Evolutionary conservation across 768 basidiomycete species (phyloP).

Genomic region (Floccularia luteovirens): DNA sequence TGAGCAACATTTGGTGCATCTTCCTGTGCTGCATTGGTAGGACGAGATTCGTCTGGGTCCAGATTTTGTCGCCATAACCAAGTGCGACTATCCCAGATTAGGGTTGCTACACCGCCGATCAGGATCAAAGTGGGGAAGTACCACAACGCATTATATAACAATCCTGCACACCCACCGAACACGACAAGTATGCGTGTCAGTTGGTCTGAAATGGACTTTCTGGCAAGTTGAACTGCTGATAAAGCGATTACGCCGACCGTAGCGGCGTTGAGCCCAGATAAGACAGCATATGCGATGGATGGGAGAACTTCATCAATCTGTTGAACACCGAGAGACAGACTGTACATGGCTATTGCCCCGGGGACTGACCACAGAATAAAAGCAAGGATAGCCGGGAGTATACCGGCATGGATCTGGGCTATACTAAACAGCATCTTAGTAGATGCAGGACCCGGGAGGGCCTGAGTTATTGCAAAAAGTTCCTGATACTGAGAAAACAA

Average conservation of each 20-base stretch:
- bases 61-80: slow-evolving; percentile 9
- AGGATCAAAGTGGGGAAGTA: slow-evolving; percentile 40
- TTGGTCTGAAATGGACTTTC: slow-evolving; percentile 36
- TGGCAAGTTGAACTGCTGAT: slow-evolving; percentile 38
- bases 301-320: slow-evolving; percentile 35
- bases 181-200: slow-evolving; percentile 33
- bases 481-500: slow-evolving; percentile 26
- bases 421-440: slow-evolving; percentile 44
- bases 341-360: slow-evolving; percentile 39
- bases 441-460: slow-evolving; percentile 39
- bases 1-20: no score
- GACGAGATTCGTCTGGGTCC: slow-evolving; percentile 5
- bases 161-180: slow-evolving; percentile 33
- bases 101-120: slow-evolving; percentile 26
- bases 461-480: slow-evolving; percentile 38
- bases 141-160: slow-evolving; percentile 46
- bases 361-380: slow-evolving; percentile 41
- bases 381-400: slow-evolving; percentile 29
- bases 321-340: slow-evolving; percentile 33
- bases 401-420: slow-evolving; percentile 31
- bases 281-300: slow-evolving; percentile 35
- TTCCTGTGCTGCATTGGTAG: no score
- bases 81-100: slow-evolving; percentile 29
- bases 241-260: slow-evolving; percentile 47
- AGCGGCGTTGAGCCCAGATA: slow-evolving; percentile 47